These are phyloP conservation scores for Leersia perrieri DNA, from an alignment of 176 grass and related monocot species.

Conservation along the genomic window DNA sequence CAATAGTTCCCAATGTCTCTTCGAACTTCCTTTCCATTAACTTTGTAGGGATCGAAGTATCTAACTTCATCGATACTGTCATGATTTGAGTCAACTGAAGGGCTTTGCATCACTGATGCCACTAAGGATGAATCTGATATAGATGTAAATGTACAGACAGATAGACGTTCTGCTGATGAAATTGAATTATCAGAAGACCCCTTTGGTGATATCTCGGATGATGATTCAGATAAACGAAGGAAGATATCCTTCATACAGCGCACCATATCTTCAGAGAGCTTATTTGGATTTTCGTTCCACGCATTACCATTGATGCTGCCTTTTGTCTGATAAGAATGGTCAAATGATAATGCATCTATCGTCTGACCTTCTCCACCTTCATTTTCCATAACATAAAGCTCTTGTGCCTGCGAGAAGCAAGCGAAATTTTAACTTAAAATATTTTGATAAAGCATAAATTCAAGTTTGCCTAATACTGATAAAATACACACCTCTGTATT, in stretches of 20 bases:
- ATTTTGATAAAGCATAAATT: neutral
- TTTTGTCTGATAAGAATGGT: slow-evolving; percentile 31
- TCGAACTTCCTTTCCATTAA: slow-evolving; percentile 65
- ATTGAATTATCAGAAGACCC: slow-evolving; percentile 44
- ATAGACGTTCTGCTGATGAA: slow-evolving; percentile 65
- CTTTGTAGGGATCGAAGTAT: slow-evolving; percentile 72
- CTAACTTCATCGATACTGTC: slow-evolving; percentile 43
- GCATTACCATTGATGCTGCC: slow-evolving; percentile 29
- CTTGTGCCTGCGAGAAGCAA: slow-evolving; percentile 42
- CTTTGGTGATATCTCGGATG: slow-evolving; percentile 53
- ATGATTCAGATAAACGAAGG: slow-evolving; percentile 73
- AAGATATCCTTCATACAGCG: slow-evolving; percentile 93
- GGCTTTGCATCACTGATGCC: slow-evolving; percentile 50
- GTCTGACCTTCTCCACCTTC: slow-evolving; percentile 34
- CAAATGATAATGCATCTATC: slow-evolving; percentile 37
- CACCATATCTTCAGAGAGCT: slow-evolving; percentile 94
- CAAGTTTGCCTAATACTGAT: neutral
- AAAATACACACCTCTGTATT: slow-evolving; percentile 47
- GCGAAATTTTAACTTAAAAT: neutral
- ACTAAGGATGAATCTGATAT: slow-evolving; percentile 66
- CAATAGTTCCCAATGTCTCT: slow-evolving; percentile 81
- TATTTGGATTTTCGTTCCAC: slow-evolving; percentile 56
- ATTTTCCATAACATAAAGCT: slow-evolving; percentile 19
- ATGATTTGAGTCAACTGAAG: slow-evolving; percentile 53
- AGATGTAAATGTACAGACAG: slow-evolving; percentile 48